Evolutionary conservation across 2,329 filamentous ascomycete species (phyloP), one percentile per base, ranked within the genome.

Genomic region (Botrytis cinerea): DNA sequence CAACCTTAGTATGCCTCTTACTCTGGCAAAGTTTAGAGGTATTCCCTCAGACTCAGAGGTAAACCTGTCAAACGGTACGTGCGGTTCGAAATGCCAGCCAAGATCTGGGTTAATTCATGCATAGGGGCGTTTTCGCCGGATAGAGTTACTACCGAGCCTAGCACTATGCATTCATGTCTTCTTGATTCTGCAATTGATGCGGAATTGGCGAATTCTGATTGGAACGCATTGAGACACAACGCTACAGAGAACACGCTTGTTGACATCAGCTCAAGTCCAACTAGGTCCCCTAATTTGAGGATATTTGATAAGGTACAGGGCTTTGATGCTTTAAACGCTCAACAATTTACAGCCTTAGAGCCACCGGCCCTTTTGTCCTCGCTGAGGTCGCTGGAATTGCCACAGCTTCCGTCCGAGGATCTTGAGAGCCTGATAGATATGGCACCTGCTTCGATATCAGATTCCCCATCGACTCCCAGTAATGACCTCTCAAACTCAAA

Each of bases 171-270:
- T 20, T 59, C 66, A 32, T 57, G 48, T 16, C 66, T 69, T 69
- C 66, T 69, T 69, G 66, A 69, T 57, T 69, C 66, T 57, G 48
- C 2, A 18, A 18, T 69, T 69, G 66, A 69, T 38, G n/a, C 66
- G 14, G 66, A 69, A 45, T 22, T 69, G 4, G 28, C 18, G 12
- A 69, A 32, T 43, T 69, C 18, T 5, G 66, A 69, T 40, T 69
- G 66, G 66, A 57, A 69, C 28, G n/a, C 66, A 22, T 28, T 69
- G 18, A 69, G 66, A 43, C 51, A 45, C 18, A 32, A 69, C 4
- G 48, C 66, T 25, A 57, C 48, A 4, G 66, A 69, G n/a, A 32
- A 25, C 25, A 38, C 48, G 20, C 48, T 69, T 32, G 28, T 69
- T 45, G 66, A 69, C 57, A 6, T 69, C 7, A 69, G 66, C 38